A percentile compares a stretch with the other conserved stretches of the same genome.
Conservation (phyloP, 1,284 basidiomycete genomes). For the Amylostereum chailletii region DNA sequence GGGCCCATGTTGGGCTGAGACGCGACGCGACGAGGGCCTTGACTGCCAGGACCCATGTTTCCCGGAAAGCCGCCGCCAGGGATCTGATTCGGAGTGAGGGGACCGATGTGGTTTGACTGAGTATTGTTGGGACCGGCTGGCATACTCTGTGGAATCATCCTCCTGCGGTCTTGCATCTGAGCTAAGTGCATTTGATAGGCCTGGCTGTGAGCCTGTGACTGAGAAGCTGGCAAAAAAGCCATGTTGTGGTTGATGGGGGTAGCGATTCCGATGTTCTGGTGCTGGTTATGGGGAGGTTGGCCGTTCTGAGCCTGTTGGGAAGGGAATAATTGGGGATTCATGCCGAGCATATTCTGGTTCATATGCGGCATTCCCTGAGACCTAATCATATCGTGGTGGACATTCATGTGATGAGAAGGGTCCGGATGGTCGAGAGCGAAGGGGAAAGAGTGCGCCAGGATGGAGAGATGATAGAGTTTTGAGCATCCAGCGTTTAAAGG, state of each 20-base stretch:
- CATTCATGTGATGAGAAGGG: constrained; percentile 15
- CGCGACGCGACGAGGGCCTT: constrained; percentile 35
- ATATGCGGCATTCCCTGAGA: constrained; percentile 32
- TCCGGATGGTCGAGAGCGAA: constrained; percentile 4
- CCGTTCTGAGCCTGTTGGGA: constrained; percentile 25
- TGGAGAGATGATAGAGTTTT: constrained; percentile 12
- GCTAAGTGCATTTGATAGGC: constrained; percentile 7
- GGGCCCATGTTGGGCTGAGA: constrained; percentile 36
- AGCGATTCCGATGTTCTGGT: constrained; percentile 29
- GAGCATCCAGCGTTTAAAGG: neutral
- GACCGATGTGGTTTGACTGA: constrained; percentile 16
- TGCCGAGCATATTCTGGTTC: constrained; percentile 28
- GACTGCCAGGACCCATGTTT: constrained; percentile 26
- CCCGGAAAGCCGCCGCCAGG: constrained; percentile 30
- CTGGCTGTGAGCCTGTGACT: constrained; percentile 5
- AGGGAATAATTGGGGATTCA: constrained; percentile 28
- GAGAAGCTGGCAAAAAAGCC: constrained; percentile 25
- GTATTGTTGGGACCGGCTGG: constrained; percentile 19
- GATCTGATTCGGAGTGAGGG: constrained; percentile 29
- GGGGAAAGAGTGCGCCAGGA: constrained; percentile 6
- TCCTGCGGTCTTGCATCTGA: neutral
- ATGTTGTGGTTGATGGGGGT: constrained; percentile 30
- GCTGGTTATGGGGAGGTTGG: constrained; percentile 20
- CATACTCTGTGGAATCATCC: neutral
- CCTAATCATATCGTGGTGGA: constrained; percentile 37